Base-by-base conservation (phyloP, 2,329 filamentous ascomycete genomes). In the Pestalotiopsis sp. region DNA sequence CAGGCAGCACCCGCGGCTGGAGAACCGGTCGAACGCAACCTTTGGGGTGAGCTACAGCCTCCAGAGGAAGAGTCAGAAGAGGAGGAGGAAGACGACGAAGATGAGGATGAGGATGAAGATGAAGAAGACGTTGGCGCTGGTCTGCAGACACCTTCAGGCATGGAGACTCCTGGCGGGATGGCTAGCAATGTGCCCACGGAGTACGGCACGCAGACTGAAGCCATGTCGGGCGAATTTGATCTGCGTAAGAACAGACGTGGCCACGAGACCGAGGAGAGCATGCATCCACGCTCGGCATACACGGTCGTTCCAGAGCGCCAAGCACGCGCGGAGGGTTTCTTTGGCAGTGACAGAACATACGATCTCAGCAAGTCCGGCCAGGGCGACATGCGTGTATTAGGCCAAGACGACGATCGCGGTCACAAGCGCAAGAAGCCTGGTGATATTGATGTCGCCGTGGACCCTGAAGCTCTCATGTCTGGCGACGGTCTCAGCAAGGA, bases 391-490 rank as follows among this genome's bases (percentile, higher is more conserved):
- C 92, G 93, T 0, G 88, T 97, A 2, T 88, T 99, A 3, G 96
- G 95, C 12, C 87, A 89, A 71, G 93, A 97, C 27, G 92, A 94
- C 69, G 90, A 94, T 68, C 86, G 79, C 66, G 84, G 81, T 27
- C 85, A 93, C 75, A 96, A 97, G 83, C 89, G 94, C 76, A 99
- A 98, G 89, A 97, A 98, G 87, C 95, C 93, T 3, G 96, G 95
- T 56, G 96, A 99, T 78, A 88, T 99, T 27, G 96, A 99, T 74
- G 92, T 98, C 36, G 93, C 94, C 27, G 90, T 99, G 71, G 94
- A 98, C 75, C 89, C 93, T 4, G 95, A 98, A 77, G 87, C 92
- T 49, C 80, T 99, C 70, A 89, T 89, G 72, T 86, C 88, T 56
- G 88, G 91, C 70, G 93, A 94, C 73, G 92, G 91, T 59, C 86